Evolutionary conservation across 1,284 basidiomycete genomes (phyloP), one percentile per base, ranked within the genome.

Genomic region (Vanrija humicola): DNA sequence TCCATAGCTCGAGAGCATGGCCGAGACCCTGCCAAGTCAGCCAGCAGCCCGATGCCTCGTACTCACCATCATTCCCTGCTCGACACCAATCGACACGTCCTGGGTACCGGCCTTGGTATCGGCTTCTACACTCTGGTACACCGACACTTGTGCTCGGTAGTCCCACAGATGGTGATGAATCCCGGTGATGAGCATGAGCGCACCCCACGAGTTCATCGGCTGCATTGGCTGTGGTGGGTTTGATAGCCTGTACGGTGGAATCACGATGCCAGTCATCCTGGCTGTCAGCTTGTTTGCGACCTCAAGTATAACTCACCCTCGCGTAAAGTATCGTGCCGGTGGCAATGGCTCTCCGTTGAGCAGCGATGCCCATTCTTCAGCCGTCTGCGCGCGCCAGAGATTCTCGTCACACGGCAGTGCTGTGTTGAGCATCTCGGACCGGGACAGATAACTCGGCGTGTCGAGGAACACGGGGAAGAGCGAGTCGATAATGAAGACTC

Each of bases 111-210:
- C 34, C 12, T 34, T 34, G 9, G 34, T 34, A 12, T 34, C 34
- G 34, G 34, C 34, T 34, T 34, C 34, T 15, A 34, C 21, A 55
- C 52, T 19, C 40, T 55, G 45, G 49, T 61, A 58, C 25, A 59
- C 52, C 26, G 56, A 53, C 5, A 66, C 44, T 42, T 66, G 62
- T 3, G 62, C 54, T 9, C 63, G 53, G 29, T 61, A 66, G 46
- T 64, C 62, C 34, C 43, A 51, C 28, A 66, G 57, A 44, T 66
- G 63, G 25, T 64, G 64, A 44, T 66, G 58, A 14, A 66, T 50
- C 14, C 63, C 59, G 15, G 51, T 58, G 16, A 62, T 54, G 38
- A 62, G 38, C 28, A 56, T 46, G 14, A 64, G 26, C 5, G 62
- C 54, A 0, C 55, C 58, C 39, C 62, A 60, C 16, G 57, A 50